Evolutionary conservation across 371 early-diverging fungal species (phyloP).

Genomic region (Rhizopus arrhizus): DNA sequence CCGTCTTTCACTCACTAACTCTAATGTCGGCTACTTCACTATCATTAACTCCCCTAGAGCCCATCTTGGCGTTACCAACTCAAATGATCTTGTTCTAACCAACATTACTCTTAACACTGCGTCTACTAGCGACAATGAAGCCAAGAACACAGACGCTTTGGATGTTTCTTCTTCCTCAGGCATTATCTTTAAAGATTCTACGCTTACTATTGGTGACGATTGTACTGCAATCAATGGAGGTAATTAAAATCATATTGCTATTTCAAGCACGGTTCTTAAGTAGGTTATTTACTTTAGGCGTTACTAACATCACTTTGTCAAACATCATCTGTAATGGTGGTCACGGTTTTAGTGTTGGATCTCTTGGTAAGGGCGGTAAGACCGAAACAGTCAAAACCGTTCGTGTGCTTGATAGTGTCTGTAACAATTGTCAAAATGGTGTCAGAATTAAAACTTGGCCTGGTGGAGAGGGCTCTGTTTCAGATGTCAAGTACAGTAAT

Average conservation of each 20-base stretch:
- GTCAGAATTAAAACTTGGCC: constrained; percentile 47
- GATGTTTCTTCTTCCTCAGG: constrained; percentile 36
- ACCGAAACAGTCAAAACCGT: constrained; percentile 30
- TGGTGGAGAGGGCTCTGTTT: constrained; percentile 31
- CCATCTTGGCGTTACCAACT: constrained; percentile 34
- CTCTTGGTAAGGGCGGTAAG: constrained; percentile 37
- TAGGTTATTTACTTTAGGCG: constrained; percentile 2
- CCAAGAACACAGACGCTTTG: constrained; percentile 43
- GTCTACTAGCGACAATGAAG: constrained; percentile 22
- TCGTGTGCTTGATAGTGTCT: constrained; percentile 22
- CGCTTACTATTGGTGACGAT: constrained; percentile 35
- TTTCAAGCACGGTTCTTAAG: too few relatives aligned
- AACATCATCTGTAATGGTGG: constrained; percentile 31
- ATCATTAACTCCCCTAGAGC: constrained; percentile 35
- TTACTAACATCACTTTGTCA: constrained; percentile 30
- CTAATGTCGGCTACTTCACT: constrained; percentile 35
- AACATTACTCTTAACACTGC: constrained; percentile 30
- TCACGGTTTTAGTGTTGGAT: constrained; percentile 45
- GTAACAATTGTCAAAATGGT: constrained; percentile 44
- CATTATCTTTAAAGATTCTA: constrained; percentile 24
- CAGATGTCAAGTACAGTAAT: constrained; percentile 20
- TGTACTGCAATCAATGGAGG: constrained; percentile 38
- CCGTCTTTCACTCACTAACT: constrained; percentile 29
- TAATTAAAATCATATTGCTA: too few relatives aligned
- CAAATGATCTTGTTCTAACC: constrained; percentile 28